phyloP scores from a whole-genome alignment of 768 basidiomycete species.

The Hygrocybe coccinea region DNA sequence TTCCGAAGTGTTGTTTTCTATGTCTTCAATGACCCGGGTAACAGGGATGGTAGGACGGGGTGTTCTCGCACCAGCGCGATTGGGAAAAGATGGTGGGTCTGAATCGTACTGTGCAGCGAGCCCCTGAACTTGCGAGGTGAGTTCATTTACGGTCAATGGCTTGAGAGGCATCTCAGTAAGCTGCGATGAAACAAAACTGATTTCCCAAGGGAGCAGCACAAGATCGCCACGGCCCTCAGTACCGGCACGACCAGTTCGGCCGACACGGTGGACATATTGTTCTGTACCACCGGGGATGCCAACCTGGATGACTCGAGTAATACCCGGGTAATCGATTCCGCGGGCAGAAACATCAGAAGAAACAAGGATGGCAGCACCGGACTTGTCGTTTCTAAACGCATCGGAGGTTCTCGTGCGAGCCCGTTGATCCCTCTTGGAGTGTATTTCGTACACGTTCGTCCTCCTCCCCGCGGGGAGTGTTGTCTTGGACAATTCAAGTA shows the following conservation, averaged over 20 bases:
- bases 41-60: constrained; percentile 16
- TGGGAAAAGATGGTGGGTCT: constrained; percentile 35
- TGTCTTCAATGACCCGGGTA: constrained; percentile 20
- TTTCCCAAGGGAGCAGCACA: constrained; percentile 76
- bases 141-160: constrained; percentile 45
- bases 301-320: constrained; percentile 87
- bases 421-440: constrained; percentile 67
- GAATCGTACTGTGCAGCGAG: constrained; percentile 49
- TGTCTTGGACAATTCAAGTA: constrained; percentile 45
- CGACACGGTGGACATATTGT: constrained; percentile 82
- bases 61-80: not conserved
- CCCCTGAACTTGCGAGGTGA: constrained; percentile 40
- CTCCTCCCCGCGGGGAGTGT: constrained; percentile 46
- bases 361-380: constrained; percentile 60
- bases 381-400: constrained; percentile 52
- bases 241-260: constrained; percentile 73
- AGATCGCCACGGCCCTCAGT: constrained; percentile 69
- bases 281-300: constrained; percentile 64
- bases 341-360: constrained; percentile 87
- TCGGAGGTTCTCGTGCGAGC: constrained; percentile 53
- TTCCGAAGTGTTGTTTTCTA: constrained; percentile 27
- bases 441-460: constrained; percentile 71
- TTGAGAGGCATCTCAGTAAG: constrained; percentile 68
- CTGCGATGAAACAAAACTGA: constrained; percentile 57
- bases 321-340: constrained; percentile 84